Evolutionary conservation across 768 basidiomycete genomes (phyloP), one percentile per base, ranked within the genome.

Genomic region (Suillus decipiens): DNA sequence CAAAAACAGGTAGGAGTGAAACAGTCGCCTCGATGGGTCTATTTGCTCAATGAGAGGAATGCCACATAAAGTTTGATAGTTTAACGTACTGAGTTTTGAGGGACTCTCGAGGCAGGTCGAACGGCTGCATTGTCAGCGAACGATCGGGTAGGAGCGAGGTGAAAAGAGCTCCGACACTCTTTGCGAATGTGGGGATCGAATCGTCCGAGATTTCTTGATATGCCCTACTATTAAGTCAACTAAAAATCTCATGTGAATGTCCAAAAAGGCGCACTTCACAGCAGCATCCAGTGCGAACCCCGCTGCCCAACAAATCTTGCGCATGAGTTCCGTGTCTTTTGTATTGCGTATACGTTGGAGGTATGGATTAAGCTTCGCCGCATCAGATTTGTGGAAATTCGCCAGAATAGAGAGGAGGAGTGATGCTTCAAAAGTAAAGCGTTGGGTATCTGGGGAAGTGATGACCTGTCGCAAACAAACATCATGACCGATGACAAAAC

Each of bases 331-430:
- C 7, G 75, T 72, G 63, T 89, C 85, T 4, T 73, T 66, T 0
- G 79, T 80, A 36, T 80, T 79, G 41, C 75, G 75, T 34, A 90
- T 83, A 31, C 78, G 76, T 31, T 81, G 81, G 10, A 89, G 77
- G 69, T 88, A 90, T 1, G 84, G 84, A 71, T 91, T 91, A 43
- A 89, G 79, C 65, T 82, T 87, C 11, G 86, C 84, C 11, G 87
- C 87, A 68, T 89, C 88, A 0, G 87, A 88, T 68, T 86, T 88
- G 71, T 90, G 89, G 70, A 86, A 91, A 68, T 89, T 89, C 60
- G 85, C 85, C 2, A 91, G 80, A 39, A 89, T 73, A 12, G 84
- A 79, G n/a, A 89, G 79, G 7, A 90, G 75, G 7, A 89, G 75
- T 0, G 80, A 74, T 1, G 86, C 84, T 68, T 89, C 87, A 60